Base-by-base conservation (phyloP, 129 eudicot genomes). In the Artemisia argyi region DNA sequence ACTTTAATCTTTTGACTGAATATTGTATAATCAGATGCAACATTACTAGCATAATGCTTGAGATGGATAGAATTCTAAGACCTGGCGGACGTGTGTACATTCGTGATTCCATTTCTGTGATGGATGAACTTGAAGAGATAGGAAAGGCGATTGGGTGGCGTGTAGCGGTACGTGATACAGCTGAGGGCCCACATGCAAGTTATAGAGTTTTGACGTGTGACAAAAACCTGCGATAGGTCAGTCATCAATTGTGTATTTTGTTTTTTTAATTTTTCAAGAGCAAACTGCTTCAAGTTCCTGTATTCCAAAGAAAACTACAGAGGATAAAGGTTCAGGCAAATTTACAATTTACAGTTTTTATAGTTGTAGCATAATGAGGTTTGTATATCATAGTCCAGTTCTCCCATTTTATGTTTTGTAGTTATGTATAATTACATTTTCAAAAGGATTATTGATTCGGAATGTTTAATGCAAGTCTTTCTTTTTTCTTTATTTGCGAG, bases 171-270 rank as follows among this genome's bases (percentile, higher is more conserved):
- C 82, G 91, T 39, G 97, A 94, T 46, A 94, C 98, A 10, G 79
- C 97, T 9, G 97, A 94, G 66, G 98, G 98, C 22, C 97, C 98
- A 71, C 93, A 87, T 74, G 93, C 98, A 19, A 90, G 97, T 76
- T 94, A 87, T 65, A 82, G 85, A 85, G 73, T 90, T 70, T 86
- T 94, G 79, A 65, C 82, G 18, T 66, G 87, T 55, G 97, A 88
- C 66, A 94, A 94, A 69, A 88, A 69, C 32, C 82, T 86, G 17
- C 64, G 42, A 9, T 54, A 78, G 69, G 48, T n/a, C 18, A 17
- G 9, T 60, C 71, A 46, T 62, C 60, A 13, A 3, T 17, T 47
- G n/a, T 30, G 22, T 46, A 30, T 61, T 65, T 61, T 14, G 17
- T 24, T 54, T 18, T 55, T 58, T 22, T 26, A 50, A 19, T 80